These are phyloP conservation scores for Candida germanica DNA, from an alignment of 805 yeast species.

Conservation along the genomic window DNA sequence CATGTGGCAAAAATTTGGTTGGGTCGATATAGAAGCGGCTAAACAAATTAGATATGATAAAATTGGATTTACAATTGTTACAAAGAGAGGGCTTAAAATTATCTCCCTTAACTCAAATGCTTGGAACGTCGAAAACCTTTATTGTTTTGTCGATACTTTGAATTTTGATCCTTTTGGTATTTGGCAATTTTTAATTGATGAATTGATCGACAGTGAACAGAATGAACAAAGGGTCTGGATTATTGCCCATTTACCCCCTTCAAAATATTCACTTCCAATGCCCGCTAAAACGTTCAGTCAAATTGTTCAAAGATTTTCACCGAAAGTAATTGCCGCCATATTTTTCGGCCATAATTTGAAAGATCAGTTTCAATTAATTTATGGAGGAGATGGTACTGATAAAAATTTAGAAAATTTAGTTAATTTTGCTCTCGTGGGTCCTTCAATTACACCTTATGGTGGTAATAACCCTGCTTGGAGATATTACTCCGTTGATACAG, in stretches of 20 bases:
- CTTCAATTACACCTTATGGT: slow-evolving; percentile 59
- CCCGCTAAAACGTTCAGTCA: slow-evolving; percentile 53
- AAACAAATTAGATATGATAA: slow-evolving; percentile 44
- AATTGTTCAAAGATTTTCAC: slow-evolving; percentile 64
- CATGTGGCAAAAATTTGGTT: slow-evolving; percentile 32
- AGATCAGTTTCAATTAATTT: slow-evolving; percentile 62
- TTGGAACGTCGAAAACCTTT: slow-evolving; percentile 58
- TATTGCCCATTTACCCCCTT: slow-evolving; percentile 63
- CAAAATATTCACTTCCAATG: slow-evolving; percentile 57
- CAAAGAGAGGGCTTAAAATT: slow-evolving; percentile 55
- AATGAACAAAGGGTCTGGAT: slow-evolving; percentile 69
- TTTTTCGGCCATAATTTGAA: slow-evolving; percentile 70
- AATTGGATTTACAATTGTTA: slow-evolving; percentile 57
- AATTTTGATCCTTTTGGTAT: slow-evolving; percentile 62
- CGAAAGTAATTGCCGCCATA: slow-evolving; percentile 62
- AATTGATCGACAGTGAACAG: slow-evolving; percentile 55
- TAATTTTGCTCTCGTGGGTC: slow-evolving; percentile 61
- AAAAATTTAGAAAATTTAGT: slow-evolving; percentile 20
- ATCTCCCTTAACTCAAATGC: slow-evolving; percentile 65
- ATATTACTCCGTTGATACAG: slow-evolving; percentile 61
- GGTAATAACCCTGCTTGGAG: slow-evolving; percentile 70
- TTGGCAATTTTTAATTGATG: slow-evolving; percentile 57
- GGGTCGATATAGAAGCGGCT: slow-evolving; percentile 28
- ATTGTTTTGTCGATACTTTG: slow-evolving; percentile 48
- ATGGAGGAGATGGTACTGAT: slow-evolving; percentile 44